These are phyloP conservation scores for Botrytis fabae DNA, from an alignment of 2,329 filamentous ascomycete species.

Conservation along the genomic window DNA sequence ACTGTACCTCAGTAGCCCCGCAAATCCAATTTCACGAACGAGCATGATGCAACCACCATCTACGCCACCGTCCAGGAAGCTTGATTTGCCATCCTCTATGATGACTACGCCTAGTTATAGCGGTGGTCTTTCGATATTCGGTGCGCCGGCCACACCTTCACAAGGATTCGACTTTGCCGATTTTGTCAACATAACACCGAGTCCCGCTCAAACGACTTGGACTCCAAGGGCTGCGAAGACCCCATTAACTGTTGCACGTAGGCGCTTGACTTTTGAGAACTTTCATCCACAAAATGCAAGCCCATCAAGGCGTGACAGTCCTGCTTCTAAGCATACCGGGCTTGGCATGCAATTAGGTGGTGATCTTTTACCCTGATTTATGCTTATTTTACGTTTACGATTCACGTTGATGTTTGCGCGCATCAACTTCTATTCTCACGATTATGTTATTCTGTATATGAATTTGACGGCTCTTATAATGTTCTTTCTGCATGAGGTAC, in stretches of 20 bases:
- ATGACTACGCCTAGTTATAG: constrained; percentile 80
- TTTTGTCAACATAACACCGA: constrained; percentile 96
- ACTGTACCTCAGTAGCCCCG: constrained; percentile 84
- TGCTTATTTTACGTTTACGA: constrained; percentile 14
- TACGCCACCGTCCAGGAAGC: constrained; percentile 72
- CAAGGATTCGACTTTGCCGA: constrained; percentile 91
- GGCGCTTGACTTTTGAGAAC: constrained; percentile 38
- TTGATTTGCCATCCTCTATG: constrained; percentile 76
- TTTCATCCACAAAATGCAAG: constrained; percentile 30
- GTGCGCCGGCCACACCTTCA: constrained; percentile 72
- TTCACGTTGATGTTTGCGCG: constrained; percentile 17
- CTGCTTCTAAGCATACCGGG: constrained; percentile 48
- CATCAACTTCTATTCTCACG: constrained; percentile 49
- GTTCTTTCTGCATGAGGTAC: constrained; percentile 17
- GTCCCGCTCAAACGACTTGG: constrained; percentile 87
- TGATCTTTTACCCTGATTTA: constrained; percentile 54
- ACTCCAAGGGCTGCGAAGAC: constrained; percentile 39
- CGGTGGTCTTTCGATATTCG: constrained; percentile 64
- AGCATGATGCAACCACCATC: constrained; percentile 71
- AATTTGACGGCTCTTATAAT: constrained; percentile 26
- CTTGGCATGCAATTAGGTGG: constrained; percentile 67
- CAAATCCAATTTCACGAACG: constrained; percentile 55
- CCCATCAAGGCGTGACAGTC: constrained; percentile 28
- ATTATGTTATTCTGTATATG: constrained; percentile 49
- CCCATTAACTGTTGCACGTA: constrained; percentile 34